Evolutionary conservation across 495 filamentous ascomycete species (phyloP).

Genomic region (Talaromyces adpressus): DNA sequence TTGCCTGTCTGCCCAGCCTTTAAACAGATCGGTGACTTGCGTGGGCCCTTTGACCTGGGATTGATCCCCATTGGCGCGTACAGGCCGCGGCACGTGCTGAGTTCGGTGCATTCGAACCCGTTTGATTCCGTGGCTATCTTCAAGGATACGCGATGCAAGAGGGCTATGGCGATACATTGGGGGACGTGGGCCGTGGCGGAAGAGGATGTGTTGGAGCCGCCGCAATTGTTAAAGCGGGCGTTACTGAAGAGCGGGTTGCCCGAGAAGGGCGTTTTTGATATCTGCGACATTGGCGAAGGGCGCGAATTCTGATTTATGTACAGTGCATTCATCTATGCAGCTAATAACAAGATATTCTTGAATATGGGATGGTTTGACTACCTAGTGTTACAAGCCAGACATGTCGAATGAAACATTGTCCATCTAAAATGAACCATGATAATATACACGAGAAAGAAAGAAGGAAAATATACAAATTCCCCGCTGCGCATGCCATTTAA

Average conservation of each 20-base stretch:
- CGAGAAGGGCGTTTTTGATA: constrained; percentile 79
- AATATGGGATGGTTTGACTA: neutral
- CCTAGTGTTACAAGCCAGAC: neutral
- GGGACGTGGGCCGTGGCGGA: constrained; percentile 84
- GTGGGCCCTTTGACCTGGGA: constrained; percentile 88
- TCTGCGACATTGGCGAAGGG: constrained; percentile 82
- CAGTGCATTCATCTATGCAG: constrained; percentile 8
- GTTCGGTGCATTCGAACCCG: constrained; percentile 80
- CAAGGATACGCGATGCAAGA: constrained; percentile 73
- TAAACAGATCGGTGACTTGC: constrained; percentile 69
- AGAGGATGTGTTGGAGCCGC: constrained; percentile 83
- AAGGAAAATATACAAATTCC: constrained; percentile 2
- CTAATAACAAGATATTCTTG: neutral
- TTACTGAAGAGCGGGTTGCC: constrained; percentile 59
- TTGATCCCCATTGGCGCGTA: constrained; percentile 96
- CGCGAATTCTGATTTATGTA: constrained; percentile 53
- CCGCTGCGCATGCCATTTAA: neutral
- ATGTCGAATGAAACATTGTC: neutral
- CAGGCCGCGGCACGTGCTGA: constrained; percentile 66
- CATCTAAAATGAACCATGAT: neutral
- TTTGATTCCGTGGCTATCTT: constrained; percentile 89
- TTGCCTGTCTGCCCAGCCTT: constrained; percentile 83
- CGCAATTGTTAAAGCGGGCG: constrained; percentile 67
- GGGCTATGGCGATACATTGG: constrained; percentile 90
- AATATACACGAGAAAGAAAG: neutral